These are phyloP conservation scores for Fraxinus excelsior DNA, from an alignment of 257 asterid species.

Conservation along the genomic window DNA sequence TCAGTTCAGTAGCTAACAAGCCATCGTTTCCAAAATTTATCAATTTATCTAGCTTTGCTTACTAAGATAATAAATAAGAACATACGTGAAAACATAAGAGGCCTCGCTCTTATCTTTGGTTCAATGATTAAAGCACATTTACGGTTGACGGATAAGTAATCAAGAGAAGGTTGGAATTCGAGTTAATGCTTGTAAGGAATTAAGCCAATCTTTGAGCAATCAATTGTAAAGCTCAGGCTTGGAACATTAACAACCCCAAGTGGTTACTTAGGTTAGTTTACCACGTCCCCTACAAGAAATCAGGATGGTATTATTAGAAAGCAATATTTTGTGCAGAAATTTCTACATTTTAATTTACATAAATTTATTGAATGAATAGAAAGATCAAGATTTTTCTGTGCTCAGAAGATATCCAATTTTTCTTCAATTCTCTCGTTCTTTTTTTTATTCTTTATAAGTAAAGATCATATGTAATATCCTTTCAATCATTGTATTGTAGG, in stretches of 20 bases:
- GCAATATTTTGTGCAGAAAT: slow-evolving; percentile 3
- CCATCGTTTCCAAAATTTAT: not conserved
- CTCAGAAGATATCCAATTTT: not conserved
- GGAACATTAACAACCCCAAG: not conserved
- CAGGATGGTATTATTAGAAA: not conserved
- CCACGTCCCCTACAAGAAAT: not conserved
- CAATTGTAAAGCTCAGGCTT: not conserved
- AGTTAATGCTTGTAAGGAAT: not conserved
- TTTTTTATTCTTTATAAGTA: not conserved
- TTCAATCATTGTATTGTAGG: not conserved
- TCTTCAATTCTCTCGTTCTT: not conserved
- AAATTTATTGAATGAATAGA: not conserved
- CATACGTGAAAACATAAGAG: not conserved
- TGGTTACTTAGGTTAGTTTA: not conserved
- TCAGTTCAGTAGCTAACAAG: not conserved
- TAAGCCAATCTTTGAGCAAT: slow-evolving; percentile 3
- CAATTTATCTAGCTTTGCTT: not conserved
- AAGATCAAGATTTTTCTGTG: not conserved
- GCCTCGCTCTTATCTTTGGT: not conserved
- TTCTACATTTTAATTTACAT: not conserved
- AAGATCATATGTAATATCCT: not conserved
- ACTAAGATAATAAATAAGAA: not conserved
- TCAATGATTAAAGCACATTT: not conserved
- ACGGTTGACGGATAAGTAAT: not conserved
- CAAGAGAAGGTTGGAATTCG: not conserved